These are phyloP conservation scores for Crithidia expoeki DNA, from an alignment of 208 protist genomes.

Conservation along the genomic window DNA sequence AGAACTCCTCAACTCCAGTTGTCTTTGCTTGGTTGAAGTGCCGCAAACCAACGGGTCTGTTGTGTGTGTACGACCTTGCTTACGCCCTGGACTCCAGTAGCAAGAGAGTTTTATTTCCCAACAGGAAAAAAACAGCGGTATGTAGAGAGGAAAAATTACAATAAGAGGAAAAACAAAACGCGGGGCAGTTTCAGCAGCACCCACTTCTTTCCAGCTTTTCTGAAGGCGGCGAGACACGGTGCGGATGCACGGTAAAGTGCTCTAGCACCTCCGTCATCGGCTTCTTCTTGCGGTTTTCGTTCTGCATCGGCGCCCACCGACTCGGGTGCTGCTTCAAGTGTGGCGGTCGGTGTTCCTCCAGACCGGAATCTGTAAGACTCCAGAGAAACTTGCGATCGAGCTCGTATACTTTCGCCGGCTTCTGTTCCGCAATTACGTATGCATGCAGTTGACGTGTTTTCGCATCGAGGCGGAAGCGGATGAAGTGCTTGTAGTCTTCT, in stretches of 20 bases:
- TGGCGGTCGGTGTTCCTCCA: slow-evolving; percentile 53
- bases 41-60: too few relatives aligned
- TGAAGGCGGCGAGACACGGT: slow-evolving; percentile 27
- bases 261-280: slow-evolving; percentile 50
- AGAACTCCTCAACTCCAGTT: too few relatives aligned
- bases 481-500: slow-evolving; percentile 86
- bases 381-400: slow-evolving; percentile 47
- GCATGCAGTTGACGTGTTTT: slow-evolving; percentile 60
- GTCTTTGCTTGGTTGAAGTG: too few relatives aligned
- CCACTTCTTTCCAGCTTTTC: neutral
- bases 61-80: too few relatives aligned
- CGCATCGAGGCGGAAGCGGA: slow-evolving; percentile 70
- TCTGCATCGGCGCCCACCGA: slow-evolving; percentile 57
- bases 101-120: too few relatives aligned
- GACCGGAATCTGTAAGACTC: slow-evolving; percentile 32
- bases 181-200: neutral
- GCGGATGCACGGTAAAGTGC: slow-evolving; percentile 62
- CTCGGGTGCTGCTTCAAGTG: slow-evolving; percentile 67
- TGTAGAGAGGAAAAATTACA: neutral
- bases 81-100: too few relatives aligned
- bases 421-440: slow-evolving; percentile 67
- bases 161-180: neutral
- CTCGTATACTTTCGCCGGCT: slow-evolving; percentile 73
- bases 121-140: too few relatives aligned
- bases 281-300: slow-evolving; percentile 12